Evolutionary conservation across 352 stramenopile genomes (phyloP), one percentile per base, ranked within the genome.

Genomic region (Phytophthora crassamura): DNA sequence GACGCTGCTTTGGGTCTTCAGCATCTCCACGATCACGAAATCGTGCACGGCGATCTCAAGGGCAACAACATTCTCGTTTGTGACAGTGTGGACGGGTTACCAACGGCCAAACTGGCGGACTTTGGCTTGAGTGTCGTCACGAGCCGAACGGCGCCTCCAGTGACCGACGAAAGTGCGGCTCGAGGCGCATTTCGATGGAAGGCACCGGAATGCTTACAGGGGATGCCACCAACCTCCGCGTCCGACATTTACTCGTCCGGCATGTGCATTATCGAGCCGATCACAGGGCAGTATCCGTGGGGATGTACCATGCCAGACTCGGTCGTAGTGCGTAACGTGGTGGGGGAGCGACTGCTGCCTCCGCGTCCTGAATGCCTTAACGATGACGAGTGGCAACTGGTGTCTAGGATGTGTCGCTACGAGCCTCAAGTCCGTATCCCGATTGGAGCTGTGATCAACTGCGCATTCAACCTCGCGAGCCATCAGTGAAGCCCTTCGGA

Each of bases 211-310:
- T 64, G 56, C 50, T 64, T 64, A 36, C 43, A 35, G 34, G 56
- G 56, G 42, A 36, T 3, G 48, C 43, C 28, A 10, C 35, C 56
- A 34, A 56, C 43, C n/a, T 56, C 56, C 16, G 42, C 43, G 47
- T 64, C 56, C 8, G 56, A 64, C 18, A 64, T 64, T 50, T 64
- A 56, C 36, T 64, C 56, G 6, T 38, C 56, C 36, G 56, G 56
- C 9, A 64, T 64, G 56, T 56, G 56, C 10, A 64, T 64, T 18
- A 43, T 64, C 15, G 56, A 64, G 36, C 25, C 56, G 14, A 46
- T 64, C 15, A 64, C 56, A 16, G 36, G 36, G 1, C 22, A 56
- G 35, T 64, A 56, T 47, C 55, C 55, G 18, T 65, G 57, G 57
- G 46, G 57, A 25, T 25, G 22, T 25, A 25, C 22, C 2, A 25